These are phyloP conservation scores for Apostasia shenzhenica DNA, from an alignment of 106 monocot species.

Conservation along the genomic window DNA sequence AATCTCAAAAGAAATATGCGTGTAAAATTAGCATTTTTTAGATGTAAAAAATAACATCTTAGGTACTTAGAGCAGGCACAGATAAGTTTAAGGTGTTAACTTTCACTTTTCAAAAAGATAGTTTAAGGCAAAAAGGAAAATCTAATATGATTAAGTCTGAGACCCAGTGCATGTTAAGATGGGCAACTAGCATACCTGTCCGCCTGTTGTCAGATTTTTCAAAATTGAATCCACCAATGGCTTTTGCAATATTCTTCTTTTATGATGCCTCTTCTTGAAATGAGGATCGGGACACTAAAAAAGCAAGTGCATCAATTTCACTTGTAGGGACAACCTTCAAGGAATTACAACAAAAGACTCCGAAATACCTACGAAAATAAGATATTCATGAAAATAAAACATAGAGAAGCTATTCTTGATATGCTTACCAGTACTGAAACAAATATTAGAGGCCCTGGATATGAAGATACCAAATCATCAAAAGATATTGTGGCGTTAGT, in stretches of 20 bases:
- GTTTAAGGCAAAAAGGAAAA: no score
- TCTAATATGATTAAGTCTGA: no score
- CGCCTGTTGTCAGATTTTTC: slow-evolving; percentile 45
- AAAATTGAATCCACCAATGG: slow-evolving; percentile 66
- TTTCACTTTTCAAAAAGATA: no score
- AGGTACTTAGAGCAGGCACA: no score
- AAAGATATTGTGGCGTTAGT: slow-evolving; percentile 85
- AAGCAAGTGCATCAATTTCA: background rate
- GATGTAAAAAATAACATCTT: no score
- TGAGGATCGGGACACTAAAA: slow-evolving; percentile 86
- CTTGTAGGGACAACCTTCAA: background rate
- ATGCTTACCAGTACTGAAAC: slow-evolving; percentile 85
- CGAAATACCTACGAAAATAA: background rate
- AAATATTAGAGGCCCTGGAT: slow-evolving; percentile 66
- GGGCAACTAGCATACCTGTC: slow-evolving; percentile 47
- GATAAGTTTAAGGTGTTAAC: no score
- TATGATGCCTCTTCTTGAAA: slow-evolving; percentile 90
- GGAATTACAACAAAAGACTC: background rate
- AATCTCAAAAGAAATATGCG: no score
- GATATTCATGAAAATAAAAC: background rate
- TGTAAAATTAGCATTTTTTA: no score
- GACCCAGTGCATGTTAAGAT: background rate
- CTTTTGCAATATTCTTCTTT: slow-evolving; percentile 78
- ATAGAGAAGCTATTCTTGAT: background rate
- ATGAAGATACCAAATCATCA: slow-evolving; percentile 53